Conservation (phyloP, 345 rosid genomes). For the Hibiscus tridactylites region DNA sequence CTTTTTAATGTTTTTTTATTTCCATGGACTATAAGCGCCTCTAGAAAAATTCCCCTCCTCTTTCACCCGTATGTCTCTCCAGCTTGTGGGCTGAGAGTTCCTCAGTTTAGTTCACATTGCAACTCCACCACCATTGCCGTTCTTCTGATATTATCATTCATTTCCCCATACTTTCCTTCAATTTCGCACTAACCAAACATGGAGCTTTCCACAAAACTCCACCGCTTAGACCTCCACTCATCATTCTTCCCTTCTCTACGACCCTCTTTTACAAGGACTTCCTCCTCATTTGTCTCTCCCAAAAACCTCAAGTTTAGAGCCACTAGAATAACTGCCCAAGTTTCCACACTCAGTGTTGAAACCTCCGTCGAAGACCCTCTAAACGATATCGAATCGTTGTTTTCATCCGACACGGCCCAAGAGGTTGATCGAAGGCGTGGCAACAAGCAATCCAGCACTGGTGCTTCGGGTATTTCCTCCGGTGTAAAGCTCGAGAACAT, state of each 20-base stretch:
- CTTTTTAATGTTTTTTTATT: too few species aligned
- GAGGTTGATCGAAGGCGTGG: conserved; percentile 29
- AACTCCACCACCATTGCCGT: background rate
- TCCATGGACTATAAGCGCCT: too few species aligned
- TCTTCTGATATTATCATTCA: background rate
- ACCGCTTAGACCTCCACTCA: conserved; percentile 50
- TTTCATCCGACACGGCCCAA: conserved; percentile 29
- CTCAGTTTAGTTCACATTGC: background rate
- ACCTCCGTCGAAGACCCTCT: conserved; percentile 31
- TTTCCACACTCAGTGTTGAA: conserved; percentile 48
- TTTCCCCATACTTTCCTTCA: background rate
- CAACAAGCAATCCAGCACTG: conserved; percentile 31
- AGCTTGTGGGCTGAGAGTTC: conserved; percentile 7
- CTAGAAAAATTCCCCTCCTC: background rate
- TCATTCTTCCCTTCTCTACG: conserved; percentile 41
- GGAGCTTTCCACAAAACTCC: conserved; percentile 58
- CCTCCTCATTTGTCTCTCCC: conserved; percentile 4
- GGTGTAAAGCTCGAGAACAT: conserved; percentile 83
- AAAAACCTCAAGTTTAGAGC: conserved; percentile 21
- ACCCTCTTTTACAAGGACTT: conserved; percentile 22
- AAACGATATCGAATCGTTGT: conserved; percentile 68
- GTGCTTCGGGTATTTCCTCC: conserved; percentile 71
- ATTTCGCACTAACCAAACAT: conserved; percentile 24
- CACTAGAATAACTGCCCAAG: conserved; percentile 27
- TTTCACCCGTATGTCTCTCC: too few species aligned